These are phyloP conservation scores for Pseudogymnoascus sp. DNA, from an alignment of 2,329 filamentous ascomycete species.

Conservation along the genomic window DNA sequence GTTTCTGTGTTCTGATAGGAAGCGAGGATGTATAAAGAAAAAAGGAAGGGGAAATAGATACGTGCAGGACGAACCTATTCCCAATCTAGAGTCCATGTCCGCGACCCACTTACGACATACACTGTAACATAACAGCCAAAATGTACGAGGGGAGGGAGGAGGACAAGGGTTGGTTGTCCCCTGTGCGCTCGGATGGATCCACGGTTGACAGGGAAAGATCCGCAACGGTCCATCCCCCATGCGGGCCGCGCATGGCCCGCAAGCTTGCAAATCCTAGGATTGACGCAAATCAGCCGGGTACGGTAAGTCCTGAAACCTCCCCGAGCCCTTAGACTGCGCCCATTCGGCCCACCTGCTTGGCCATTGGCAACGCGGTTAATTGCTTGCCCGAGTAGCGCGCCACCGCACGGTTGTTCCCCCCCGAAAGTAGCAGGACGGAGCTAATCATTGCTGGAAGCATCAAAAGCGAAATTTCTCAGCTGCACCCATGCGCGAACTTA, in stretches of 20 bases:
- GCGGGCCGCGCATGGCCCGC: neutral
- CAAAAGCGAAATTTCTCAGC: neutral
- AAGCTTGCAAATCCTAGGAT: neutral
- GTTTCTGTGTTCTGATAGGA: neutral
- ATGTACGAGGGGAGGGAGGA: neutral
- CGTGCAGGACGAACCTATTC: neutral
- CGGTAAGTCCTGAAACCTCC: neutral
- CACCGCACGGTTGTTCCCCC: neutral
- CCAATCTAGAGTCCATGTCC: neutral
- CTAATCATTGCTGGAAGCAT: neutral
- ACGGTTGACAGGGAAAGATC: neutral
- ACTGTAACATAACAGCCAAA: neutral
- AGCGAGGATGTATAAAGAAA: neutral
- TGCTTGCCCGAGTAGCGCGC: neutral
- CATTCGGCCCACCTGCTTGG: neutral
- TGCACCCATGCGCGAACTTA: neutral
- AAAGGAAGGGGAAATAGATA: neutral
- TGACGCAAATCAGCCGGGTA: neutral
- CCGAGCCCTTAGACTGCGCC: neutral
- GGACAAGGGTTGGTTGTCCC: neutral
- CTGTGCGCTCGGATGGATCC: neutral
- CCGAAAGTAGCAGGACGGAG: neutral
- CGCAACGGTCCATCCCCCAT: neutral
- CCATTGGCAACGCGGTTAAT: neutral
- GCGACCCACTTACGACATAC: neutral